Evolutionary conservation across 768 basidiomycete genomes (phyloP), one percentile per base, ranked within the genome.

Genomic region (Collybia sordida): DNA sequence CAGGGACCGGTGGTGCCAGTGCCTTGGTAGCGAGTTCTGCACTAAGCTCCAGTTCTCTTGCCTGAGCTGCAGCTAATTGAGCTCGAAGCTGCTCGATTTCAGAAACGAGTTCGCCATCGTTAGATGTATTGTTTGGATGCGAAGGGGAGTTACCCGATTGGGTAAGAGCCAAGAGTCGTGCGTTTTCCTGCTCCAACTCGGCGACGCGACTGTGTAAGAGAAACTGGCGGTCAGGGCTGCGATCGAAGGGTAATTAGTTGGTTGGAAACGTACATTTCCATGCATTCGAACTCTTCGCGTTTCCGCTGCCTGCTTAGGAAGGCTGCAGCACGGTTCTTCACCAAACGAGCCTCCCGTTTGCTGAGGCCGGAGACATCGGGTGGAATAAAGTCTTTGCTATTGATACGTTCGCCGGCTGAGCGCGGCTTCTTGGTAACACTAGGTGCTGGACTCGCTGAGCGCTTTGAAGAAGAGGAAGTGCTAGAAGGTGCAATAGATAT

Each of bases 301-400:
- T 94, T 94, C 60, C 92, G 79, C 68, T 94, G 92, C 65, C 92
- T 78, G 70, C 85, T 88, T 63, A 94, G 85, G 74, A 94, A 94
- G 51, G 92, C 92, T 9, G 92, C 92, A 11, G 92, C 92, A 49
- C 92, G 81, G 72, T 94, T 94, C 77, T 94, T 94, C 50, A 94
- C 88, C 7, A 94, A 79, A 45, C 92, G 84, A 52, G 92, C 92
- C 70, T 94, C 92, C 44, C 92, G 89, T 69, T 94, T 94, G 76
- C 79, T 85, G 51, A 94, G 79, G 43, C 93, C 93, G 51, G 83
- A 81, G 51, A 93, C 91, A 64, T 94, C 91, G 42, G 92, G 92
- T 9, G 91, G 90, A 17, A 94, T 65, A 60, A 93, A 94, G 65
- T 93, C 90, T 70, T 88, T 91, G 66, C 81, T 86, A 51, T 69